phyloP scores from a whole-genome alignment of 2,329 filamentous ascomycete species.

The Furcasterigmium furcatum region DNA sequence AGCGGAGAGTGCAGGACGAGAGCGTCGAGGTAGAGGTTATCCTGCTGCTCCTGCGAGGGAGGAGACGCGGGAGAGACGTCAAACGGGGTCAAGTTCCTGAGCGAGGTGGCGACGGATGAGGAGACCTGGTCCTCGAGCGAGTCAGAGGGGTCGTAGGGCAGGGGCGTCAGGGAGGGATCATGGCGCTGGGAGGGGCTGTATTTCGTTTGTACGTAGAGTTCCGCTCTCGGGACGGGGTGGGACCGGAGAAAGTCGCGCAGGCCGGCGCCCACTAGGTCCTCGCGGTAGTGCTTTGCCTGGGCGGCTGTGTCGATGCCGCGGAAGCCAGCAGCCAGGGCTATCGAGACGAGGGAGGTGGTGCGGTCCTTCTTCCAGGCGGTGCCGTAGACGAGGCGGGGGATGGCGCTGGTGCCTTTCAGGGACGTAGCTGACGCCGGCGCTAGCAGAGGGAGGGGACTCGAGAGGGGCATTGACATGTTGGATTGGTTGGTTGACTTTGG shows the following conservation, averaged over 20 bases:
- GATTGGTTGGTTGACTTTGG: no score
- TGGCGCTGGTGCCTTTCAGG: constrained; percentile 26
- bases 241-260: constrained; percentile 37
- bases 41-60: constrained; percentile 10
- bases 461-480: not conserved
- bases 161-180: constrained; percentile 44
- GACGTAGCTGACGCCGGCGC: no score
- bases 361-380: constrained; percentile 81
- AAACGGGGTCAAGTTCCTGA: constrained; percentile 52
- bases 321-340: constrained; percentile 67
- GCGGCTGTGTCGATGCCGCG: constrained; percentile 74
- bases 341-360: constrained; percentile 64
- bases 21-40: constrained; percentile 60
- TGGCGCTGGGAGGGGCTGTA: constrained; percentile 60
- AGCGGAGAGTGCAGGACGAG: constrained; percentile 68
- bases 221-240: constrained; percentile 27
- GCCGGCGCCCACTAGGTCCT: constrained; percentile 66
- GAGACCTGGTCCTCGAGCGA: constrained; percentile 63
- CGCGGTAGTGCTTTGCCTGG: constrained; percentile 75
- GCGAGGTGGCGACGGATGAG: constrained; percentile 63
- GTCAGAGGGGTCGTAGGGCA: constrained; percentile 59
- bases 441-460: not conserved
- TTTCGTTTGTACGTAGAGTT: constrained; percentile 67
- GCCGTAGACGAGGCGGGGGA: constrained; percentile 66
- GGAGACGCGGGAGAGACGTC: no score